A percentile compares a stretch with the other conserved stretches of the same genome.
phyloP scores from a whole-genome alignment of 805 yeast species.

The Lipomyces lipofer region DNA sequence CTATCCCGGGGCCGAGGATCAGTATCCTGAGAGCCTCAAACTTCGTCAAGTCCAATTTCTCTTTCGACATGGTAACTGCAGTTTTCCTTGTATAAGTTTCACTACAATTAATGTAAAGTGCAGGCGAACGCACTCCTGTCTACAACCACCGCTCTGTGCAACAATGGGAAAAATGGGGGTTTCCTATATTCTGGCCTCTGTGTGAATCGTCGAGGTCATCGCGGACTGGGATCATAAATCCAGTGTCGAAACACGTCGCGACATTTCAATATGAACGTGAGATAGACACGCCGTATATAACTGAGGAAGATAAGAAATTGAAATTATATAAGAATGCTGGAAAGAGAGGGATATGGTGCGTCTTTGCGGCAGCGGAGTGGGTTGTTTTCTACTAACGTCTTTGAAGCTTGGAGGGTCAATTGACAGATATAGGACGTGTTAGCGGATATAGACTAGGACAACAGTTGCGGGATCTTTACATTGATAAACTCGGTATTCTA shows the following conservation, averaged over 20 bases:
- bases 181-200: conserved; percentile 30
- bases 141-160: conserved; percentile 18
- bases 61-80: conserved; percentile 25
- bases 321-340: conserved; percentile 21
- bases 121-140: conserved; percentile 30
- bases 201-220: conserved; percentile 26
- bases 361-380: neutral
- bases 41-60: conserved; percentile 26
- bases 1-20: conserved; percentile 13
- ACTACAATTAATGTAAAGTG: neutral
- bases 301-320: conserved; percentile 4
- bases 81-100: neutral
- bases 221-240: conserved; percentile 22
- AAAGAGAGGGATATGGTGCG: conserved; percentile 13
- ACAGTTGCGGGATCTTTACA: conserved; percentile 27
- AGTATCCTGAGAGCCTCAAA: conserved; percentile 18
- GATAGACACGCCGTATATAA: conserved; percentile 25
- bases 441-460: conserved; percentile 25
- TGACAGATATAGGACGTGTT: conserved; percentile 30
- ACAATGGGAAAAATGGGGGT: conserved; percentile 31
- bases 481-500: conserved; percentile 21
- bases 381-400: neutral
- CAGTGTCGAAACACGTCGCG: conserved; percentile 8
- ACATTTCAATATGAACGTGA: conserved; percentile 27
- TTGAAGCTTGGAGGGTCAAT: conserved; percentile 22